Conservation (phyloP, 169 alveolate genomes). For the Plasmodium relictum region DNA sequence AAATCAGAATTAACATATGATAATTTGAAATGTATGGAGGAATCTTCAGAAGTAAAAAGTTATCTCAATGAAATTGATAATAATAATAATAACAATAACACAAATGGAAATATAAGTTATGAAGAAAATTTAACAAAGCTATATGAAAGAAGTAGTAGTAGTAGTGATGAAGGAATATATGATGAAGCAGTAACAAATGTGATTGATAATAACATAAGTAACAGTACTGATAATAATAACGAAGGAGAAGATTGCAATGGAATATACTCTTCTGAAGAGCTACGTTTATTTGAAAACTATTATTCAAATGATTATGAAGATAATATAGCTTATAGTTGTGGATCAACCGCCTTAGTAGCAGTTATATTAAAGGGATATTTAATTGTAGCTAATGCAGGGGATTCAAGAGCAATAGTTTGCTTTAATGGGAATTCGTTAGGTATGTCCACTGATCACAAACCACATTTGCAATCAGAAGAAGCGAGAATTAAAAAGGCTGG, state of each 20-base stretch:
- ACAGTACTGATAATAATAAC: conserved; percentile 19
- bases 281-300: conserved; percentile 63
- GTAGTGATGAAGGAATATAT: conserved; percentile 31
- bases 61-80: not conserved
- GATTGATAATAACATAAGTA: conserved; percentile 67
- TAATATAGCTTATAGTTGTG: conserved; percentile 88
- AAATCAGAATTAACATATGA: conserved; percentile 72
- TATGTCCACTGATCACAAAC: conserved; percentile 98
- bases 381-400: conserved; percentile 99
- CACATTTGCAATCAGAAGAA: conserved; percentile 94
- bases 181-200: conserved; percentile 65
- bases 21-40: conserved; percentile 54
- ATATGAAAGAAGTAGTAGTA: conserved; percentile 38
- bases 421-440: conserved; percentile 94
- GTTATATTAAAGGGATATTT: conserved; percentile 86
- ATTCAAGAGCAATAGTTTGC: conserved; percentile 97
- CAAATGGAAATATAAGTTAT: conserved; percentile 10
- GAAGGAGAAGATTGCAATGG: conserved; percentile 63
- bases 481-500: conserved; percentile 95
- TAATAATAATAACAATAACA: conserved; percentile 5
- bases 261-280: conserved; percentile 50
- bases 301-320: conserved; percentile 79
- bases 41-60: conserved; percentile 23
- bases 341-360: conserved; percentile 92
- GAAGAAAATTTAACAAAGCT: conserved; percentile 18